Evolutionary conservation across 2,329 filamentous ascomycete genomes (phyloP), one percentile per base, ranked within the genome.

Genomic region (Arthroderma uncinatum): DNA sequence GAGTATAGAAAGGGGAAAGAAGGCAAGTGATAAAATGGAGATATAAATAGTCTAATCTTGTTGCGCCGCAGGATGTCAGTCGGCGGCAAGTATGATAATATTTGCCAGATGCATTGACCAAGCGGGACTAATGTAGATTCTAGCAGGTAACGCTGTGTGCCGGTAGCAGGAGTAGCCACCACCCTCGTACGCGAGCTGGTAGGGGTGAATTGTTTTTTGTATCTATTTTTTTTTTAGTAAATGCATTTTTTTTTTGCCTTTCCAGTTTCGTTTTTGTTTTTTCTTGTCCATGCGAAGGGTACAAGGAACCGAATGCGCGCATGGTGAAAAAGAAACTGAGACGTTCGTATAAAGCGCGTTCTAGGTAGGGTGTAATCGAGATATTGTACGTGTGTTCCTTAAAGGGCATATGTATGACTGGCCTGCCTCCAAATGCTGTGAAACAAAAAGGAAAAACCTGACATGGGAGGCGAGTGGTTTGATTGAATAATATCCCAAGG

Each of bases 131-230:
- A 50, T 16, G 28, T 30, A 33, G 44, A 50, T 50, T 50, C 23
- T 50, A 25, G 44, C 44, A 50, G 44, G 44, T 50, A 50, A 50
- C 44, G 44, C 44, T 30, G 44, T 50, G 44, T 25, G 25, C 44
- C 44, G 44, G 44, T 50, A 50, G 25, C 44, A 28, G 19, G 10
- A 30, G 44, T 50, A 50, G 25, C 44, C 44, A 50, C 23, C 44
- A 47, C 44, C 44, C 25, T 50, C 44, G 44, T 50, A 50, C 44
- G 28, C 44, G 44, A 50, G 44, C 44, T 50, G 44, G 44, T 50
- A 50, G 44, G 44, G 44, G 14, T 50, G 44, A 50, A 50, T 50
- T 50, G 44, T 50, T 50, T 50, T 50, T 50, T 50, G 44, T 50
- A 50, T 50, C 25, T 50, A 12, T 50, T n/a, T 48, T 47, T 25